phyloP scores from a whole-genome alignment of 805 yeast species.

The Yamadazyma kitorensis region DNA sequence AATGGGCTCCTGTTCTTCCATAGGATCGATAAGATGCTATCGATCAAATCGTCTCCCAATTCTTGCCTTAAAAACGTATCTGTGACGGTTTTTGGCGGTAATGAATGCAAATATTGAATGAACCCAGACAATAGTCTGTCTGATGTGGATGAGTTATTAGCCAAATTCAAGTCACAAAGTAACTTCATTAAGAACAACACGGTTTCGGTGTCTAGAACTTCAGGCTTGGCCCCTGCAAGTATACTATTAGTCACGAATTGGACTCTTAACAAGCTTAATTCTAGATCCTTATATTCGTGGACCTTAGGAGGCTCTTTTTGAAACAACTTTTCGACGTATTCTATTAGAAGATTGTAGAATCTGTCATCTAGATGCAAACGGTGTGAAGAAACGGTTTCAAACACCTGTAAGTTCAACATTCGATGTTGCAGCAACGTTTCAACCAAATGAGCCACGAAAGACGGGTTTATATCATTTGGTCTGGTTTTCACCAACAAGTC shows the following conservation, averaged over 20 bases:
- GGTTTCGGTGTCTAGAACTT: slow-evolving; percentile 1
- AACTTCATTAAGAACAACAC: slow-evolving; percentile 1
- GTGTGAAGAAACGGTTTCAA: slow-evolving; percentile 5
- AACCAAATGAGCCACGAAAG: slow-evolving; percentile 6
- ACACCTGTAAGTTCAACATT: slow-evolving; percentile 4
- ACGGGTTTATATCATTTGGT: slow-evolving; percentile 4
- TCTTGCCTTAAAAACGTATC: slow-evolving; percentile 8
- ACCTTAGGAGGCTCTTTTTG: slow-evolving; percentile 24
- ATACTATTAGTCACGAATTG: slow-evolving; percentile 5
- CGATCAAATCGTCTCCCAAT: slow-evolving; percentile 3
- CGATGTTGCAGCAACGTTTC: slow-evolving; percentile 5
- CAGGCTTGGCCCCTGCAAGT: neutral
- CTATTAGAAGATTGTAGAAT: slow-evolving; percentile 19
- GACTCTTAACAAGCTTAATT: slow-evolving; percentile 18
- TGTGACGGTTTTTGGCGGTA: neutral
- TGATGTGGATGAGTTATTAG: neutral
- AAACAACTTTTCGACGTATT: slow-evolving; percentile 28
- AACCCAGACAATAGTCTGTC: neutral
- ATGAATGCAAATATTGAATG: slow-evolving; percentile 1
- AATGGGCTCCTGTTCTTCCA: neutral
- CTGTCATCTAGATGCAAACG: slow-evolving; percentile 16
- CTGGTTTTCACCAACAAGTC: slow-evolving; percentile 9
- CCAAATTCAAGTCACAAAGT: slow-evolving; percentile 3
- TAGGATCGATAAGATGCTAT: neutral
- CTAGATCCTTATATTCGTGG: slow-evolving; percentile 34